Base-by-base conservation (phyloP, 2,329 filamentous ascomycete genomes). In the Aureobasidium musti region DNA sequence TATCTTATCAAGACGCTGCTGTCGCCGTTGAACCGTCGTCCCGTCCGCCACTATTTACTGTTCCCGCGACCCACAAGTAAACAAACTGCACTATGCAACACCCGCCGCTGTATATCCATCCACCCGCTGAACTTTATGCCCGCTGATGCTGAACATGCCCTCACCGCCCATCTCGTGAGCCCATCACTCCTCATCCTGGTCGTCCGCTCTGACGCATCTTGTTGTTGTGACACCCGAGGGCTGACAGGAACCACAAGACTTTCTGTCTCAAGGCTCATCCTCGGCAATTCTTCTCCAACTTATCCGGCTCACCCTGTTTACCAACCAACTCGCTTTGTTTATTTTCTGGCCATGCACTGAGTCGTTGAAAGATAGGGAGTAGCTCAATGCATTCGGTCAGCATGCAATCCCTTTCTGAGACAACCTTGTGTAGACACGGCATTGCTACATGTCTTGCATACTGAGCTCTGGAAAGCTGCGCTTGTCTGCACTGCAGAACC, bases 21-120 rank as follows among this genome's bases (percentile, higher is more conserved):
- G 56, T 65, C 49, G 39, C 61, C 61, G 61, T 65, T 65, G 61
- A 41, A 47, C 23, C 60, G 60, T 63, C 49, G 60, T 53, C 49
- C 47, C 60, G 45, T 33, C 41, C 49, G 60, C 60, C 59, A 56
- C 23, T 65, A 65, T 65, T 65, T 65, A 65, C 61, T 47, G 28
- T 65, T 65, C 50, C 19, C 19, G 26, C 8, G 49, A 52, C 39
- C 61, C 61, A 56, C 61, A 45, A 54, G 61, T 65, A 65, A 65
- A 65, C 61, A 65, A 5, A 3, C 33, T 63, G 60, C 60, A 63
- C 41, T 26, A 53, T 26, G 23, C 61, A 65, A 65, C 61, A 65
- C 61, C 61, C 61, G 61, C 21, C 10, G 2, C 35, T 53, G 50
- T 53, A 21, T 43, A 19, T n/a, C 26, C 10, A 33, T 33, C 30